A percentile compares a stretch with the other conserved stretches of the same genome.
phyloP scores from a whole-genome alignment of 2,329 filamentous ascomycete genomes.

The Sclerotinia nivalis region DNA sequence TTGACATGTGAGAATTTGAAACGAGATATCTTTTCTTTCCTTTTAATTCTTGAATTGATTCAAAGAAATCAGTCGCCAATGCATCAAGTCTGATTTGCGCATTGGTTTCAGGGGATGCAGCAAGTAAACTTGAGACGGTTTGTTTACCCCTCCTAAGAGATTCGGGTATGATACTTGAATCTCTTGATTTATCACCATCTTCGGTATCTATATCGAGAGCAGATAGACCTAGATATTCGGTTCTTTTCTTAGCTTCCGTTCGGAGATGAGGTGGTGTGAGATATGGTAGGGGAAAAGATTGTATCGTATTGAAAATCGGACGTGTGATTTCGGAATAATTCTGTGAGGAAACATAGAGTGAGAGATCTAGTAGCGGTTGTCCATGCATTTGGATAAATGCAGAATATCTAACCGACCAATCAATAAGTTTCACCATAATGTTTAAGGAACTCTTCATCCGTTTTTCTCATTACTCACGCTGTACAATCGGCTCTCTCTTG shows the following conservation, averaged over 20 bases:
- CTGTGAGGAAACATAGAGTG: slow-evolving; percentile 83
- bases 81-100: slow-evolving; percentile 75
- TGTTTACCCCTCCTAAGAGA: slow-evolving; percentile 42
- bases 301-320: slow-evolving; percentile 75
- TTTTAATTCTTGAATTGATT: slow-evolving; percentile 66
- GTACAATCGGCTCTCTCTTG: slow-evolving; percentile 50
- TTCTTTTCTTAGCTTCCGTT: slow-evolving; percentile 67
- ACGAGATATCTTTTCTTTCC: slow-evolving; percentile 58
- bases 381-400: slow-evolving; percentile 74
- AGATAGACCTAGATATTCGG: slow-evolving; percentile 68
- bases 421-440: background rate
- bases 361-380: slow-evolving; percentile 79
- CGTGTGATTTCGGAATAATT: slow-evolving; percentile 81
- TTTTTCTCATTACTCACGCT: slow-evolving; percentile 45
- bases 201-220: slow-evolving; percentile 63
- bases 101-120: slow-evolving; percentile 69
- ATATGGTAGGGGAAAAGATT: slow-evolving; percentile 88
- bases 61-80: slow-evolving; percentile 69
- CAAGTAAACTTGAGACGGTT: slow-evolving; percentile 55
- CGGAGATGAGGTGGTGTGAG: slow-evolving; percentile 75
- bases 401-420: slow-evolving; percentile 48
- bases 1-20: slow-evolving; percentile 52
- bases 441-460: background rate
- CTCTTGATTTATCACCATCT: slow-evolving; percentile 38
- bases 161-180: slow-evolving; percentile 42